These are phyloP conservation scores for Rhodotorula sp. DNA, from an alignment of 1,284 basidiomycete species.

Conservation along the genomic window DNA sequence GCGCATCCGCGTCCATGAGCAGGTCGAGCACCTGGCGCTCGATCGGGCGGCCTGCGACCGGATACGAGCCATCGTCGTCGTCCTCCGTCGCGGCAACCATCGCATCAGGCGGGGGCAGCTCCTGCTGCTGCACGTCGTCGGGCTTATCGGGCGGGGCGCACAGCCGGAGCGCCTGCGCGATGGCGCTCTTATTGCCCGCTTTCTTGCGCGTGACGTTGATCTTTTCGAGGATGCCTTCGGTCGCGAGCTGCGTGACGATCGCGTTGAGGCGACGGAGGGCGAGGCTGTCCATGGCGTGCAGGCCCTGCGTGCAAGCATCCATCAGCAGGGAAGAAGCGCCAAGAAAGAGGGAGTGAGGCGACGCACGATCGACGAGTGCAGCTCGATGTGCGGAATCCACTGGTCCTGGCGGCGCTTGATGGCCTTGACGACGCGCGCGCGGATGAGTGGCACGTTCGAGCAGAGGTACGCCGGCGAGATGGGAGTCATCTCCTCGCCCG, in stretches of 20 bases:
- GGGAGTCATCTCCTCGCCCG: constrained; percentile 1
- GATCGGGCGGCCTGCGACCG: constrained; percentile 58
- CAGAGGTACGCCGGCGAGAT: constrained; percentile 7
- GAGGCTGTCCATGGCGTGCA: constrained; percentile 57
- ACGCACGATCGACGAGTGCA: constrained; percentile 44
- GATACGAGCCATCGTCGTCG: constrained; percentile 24
- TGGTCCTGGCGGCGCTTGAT: constrained; percentile 7
- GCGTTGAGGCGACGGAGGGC: constrained; percentile 74
- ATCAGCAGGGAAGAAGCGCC: neutral
- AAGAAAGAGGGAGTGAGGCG: neutral
- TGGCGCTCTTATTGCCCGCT: neutral
- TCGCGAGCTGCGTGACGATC: constrained; percentile 67
- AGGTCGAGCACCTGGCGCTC: constrained; percentile 73
- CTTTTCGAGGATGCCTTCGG: constrained; percentile 68
- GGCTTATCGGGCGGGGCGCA: neutral
- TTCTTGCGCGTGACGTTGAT: constrained; percentile 49
- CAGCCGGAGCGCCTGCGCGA: constrained; percentile 5
- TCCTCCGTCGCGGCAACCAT: constrained; percentile 5
- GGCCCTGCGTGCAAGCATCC: constrained; percentile 13
- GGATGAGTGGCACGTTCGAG: constrained; percentile 8
- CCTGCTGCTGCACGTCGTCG: neutral
- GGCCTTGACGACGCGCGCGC: constrained; percentile 6
- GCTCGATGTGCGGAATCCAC: constrained; percentile 43
- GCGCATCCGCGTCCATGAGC: constrained; percentile 64
- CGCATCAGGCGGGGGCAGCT: neutral